A percentile compares a stretch with the other conserved stretches of the same genome.
Evolutionary conservation across 495 filamentous ascomycete genomes (phyloP).

Genomic region (Podospora comata): DNA sequence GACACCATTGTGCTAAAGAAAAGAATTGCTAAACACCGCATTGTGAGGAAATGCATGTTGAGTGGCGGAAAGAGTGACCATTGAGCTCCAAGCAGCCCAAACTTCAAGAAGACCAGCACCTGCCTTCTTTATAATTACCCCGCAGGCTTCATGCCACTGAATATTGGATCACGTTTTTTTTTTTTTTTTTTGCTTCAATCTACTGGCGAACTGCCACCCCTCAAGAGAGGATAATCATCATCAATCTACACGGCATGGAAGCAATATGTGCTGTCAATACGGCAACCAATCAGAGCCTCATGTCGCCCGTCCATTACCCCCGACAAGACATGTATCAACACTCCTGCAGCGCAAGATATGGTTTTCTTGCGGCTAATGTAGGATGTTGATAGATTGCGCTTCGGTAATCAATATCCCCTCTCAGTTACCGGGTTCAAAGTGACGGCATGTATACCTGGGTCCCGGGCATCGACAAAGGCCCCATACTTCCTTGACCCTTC

Average conservation of each 20-base stretch:
- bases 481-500: neutral
- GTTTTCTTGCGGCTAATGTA: neutral
- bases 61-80: neutral
- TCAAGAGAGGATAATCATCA: neutral
- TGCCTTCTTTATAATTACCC: neutral
- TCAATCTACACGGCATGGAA: neutral
- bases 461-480: neutral
- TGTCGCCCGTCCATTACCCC: neutral
- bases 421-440: neutral
- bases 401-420: neutral
- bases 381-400: neutral
- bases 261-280: neutral
- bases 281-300: neutral
- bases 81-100: neutral
- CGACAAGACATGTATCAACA: neutral
- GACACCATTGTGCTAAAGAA: neutral
- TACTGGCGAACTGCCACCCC: neutral
- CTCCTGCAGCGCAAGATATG: neutral
- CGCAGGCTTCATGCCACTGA: neutral
- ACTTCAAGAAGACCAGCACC: neutral
- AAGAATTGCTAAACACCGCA: neutral
- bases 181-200: neutral
- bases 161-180: neutral
- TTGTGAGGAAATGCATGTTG: neutral
- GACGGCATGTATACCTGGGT: too few species aligned